Evolutionary conservation across 176 grass and related monocot species (phyloP).

Genomic region (Canna indica): DNA sequence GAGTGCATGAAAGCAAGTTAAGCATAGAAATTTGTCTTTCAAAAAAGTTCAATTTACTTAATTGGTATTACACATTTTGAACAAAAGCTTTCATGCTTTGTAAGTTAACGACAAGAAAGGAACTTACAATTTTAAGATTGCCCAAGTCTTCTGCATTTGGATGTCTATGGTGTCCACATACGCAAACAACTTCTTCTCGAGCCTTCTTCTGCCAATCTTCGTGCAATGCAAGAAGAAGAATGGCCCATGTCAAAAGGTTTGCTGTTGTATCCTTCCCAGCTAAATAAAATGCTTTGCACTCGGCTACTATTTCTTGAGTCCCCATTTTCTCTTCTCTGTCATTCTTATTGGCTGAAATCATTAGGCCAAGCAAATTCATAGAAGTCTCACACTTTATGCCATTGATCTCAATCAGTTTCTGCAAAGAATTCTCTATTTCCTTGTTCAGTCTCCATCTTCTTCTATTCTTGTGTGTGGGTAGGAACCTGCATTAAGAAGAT

Average conservation of each 20-base stretch:
- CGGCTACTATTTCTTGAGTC: conserved; percentile 78
- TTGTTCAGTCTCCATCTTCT: conserved; percentile 39
- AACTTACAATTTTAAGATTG: conserved; percentile 62
- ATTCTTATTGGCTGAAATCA: conserved; percentile 56
- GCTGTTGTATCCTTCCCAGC: conserved; percentile 81
- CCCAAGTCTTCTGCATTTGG: conserved; percentile 39
- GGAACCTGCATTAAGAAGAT: conserved; percentile 39
- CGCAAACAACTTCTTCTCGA: conserved; percentile 46
- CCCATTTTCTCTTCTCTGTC: conserved; percentile 44
- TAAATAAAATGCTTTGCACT: conserved; percentile 90
- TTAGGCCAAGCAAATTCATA: conserved; percentile 69
- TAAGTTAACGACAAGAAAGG: not conserved
- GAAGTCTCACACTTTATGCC: conserved; percentile 46
- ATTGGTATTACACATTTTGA: not conserved
- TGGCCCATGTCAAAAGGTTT: conserved; percentile 64
- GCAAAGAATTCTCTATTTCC: conserved; percentile 48
- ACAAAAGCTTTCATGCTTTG: not conserved
- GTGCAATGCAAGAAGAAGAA: conserved; percentile 62
- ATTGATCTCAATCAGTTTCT: conserved; percentile 57
- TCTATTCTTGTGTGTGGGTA: conserved; percentile 74
- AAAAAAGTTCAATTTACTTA: not conserved
- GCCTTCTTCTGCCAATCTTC: conserved; percentile 74
- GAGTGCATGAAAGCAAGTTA: no score
- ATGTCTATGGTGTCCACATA: conserved; percentile 34
- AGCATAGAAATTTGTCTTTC: not conserved